A percentile compares a stretch with the other conserved stretches of the same genome.
Evolutionary conservation across 2,329 filamentous ascomycete genomes (phyloP).

Genomic region (Chrysoporthe austroafricana): DNA sequence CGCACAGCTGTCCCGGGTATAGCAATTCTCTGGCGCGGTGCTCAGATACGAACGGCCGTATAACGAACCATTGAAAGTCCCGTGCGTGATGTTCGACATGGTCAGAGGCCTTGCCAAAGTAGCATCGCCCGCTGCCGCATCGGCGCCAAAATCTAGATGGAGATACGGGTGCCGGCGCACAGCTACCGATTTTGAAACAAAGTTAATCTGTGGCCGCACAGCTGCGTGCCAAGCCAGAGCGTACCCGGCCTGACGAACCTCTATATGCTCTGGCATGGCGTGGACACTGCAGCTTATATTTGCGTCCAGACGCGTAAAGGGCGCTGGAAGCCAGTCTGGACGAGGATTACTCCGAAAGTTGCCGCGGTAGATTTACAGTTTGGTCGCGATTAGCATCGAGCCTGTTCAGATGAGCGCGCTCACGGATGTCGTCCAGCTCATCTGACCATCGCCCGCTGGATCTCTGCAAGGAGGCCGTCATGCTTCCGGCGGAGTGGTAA

Average conservation of each 20-base stretch:
- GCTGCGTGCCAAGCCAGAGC: not conserved
- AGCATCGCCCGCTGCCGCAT: not conserved
- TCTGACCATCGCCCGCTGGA: not conserved
- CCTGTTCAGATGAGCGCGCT: not conserved
- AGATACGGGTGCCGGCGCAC: not conserved
- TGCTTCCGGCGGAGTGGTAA: not conserved
- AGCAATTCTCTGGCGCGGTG: not conserved
- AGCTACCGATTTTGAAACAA: not conserved
- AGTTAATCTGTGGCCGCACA: not conserved
- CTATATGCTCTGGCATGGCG: not conserved
- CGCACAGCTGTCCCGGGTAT: not conserved
- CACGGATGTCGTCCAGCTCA: not conserved
- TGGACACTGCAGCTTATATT: not conserved
- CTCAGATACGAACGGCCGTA: not conserved
- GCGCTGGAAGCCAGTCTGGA: not conserved
- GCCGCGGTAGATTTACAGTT: no score
- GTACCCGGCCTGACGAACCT: not conserved
- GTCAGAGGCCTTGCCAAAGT: not conserved
- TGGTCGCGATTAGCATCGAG: no score
- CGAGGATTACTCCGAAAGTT: not conserved
- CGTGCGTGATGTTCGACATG: not conserved
- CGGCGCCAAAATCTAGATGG: not conserved
- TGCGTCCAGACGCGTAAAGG: not conserved
- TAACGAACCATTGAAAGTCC: not conserved
- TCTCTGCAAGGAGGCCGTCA: not conserved